phyloP scores from a whole-genome alignment of 768 basidiomycete genomes.

The Podaxis sp. region DNA sequence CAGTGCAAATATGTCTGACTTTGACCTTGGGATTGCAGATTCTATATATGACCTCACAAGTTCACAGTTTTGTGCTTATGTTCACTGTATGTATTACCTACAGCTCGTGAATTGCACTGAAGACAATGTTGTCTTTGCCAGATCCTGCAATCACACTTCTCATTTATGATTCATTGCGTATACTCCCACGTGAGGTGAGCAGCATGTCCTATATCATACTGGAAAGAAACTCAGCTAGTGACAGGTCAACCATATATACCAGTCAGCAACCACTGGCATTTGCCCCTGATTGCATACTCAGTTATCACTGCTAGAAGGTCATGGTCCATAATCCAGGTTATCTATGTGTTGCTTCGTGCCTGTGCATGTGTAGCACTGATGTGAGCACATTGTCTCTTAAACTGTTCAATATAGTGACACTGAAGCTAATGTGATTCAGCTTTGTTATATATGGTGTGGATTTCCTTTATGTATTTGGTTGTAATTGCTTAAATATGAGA shows the following conservation, averaged over 20 bases:
- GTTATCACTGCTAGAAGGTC: background rate
- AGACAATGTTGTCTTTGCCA: background rate
- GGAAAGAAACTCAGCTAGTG: background rate
- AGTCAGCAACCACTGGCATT: background rate
- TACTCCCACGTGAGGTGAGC: background rate
- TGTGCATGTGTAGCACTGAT: background rate
- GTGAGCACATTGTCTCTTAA: background rate
- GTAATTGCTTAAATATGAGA: background rate
- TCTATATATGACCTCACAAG: background rate
- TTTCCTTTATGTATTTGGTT: background rate
- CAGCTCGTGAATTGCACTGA: background rate
- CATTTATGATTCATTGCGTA: background rate
- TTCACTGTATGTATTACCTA: background rate
- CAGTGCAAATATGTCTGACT: background rate
- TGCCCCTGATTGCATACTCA: background rate
- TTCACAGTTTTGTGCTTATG: background rate
- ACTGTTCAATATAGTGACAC: background rate
- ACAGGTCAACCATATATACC: background rate
- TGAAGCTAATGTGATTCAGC: background rate
- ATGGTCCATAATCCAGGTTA: background rate
- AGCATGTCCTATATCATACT: background rate
- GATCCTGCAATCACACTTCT: background rate
- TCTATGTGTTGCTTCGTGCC: background rate
- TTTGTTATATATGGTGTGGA: background rate
- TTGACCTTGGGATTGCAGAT: background rate